Base-by-base conservation (phyloP, 2,329 filamentous ascomycete species). In the Pseudogymnoascus sp. region DNA sequence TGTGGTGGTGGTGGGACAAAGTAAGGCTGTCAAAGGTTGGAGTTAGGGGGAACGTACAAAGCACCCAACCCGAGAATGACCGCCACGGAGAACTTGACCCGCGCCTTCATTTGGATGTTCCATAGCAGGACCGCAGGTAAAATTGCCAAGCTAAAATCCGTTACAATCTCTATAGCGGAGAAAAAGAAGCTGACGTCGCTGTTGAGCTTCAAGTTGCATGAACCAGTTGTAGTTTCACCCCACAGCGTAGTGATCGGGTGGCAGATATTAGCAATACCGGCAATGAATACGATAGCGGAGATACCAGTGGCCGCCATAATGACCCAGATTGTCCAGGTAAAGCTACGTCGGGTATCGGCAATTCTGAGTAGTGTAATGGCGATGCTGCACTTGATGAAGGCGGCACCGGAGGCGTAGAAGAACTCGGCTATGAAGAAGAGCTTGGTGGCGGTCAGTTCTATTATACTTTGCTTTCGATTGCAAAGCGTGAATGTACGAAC, bases 51-150 rank as follows among this genome's bases (percentile, higher is more conserved):
- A 37, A 65, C 73, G 71, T 67, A 78, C 76, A 77, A 74, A 35
- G 78, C 76, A 65, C 76, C 78, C 35, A 80, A 69, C 0, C 71
- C 74, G 70, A 80, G 76, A 37, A 80, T 74, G 0, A 77, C 67
- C 33, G 74, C 72, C 2, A 80, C 77, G 0, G 77, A 78, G n/a
- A 78, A 67, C 66, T 80, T 80, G 24, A 76, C 74, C n/a, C 72
- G 71, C 19, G 70, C 69, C 64, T 78, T 76, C 67, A 80, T 75
- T 35, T 79, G 75, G 26, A 79, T 74, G 14, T 77, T 73, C 68
- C 73, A 74, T 53, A 80, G 68, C 24, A 79, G 65, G 35, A 74
- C 69, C 4, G 74, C 71, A 1, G 78, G 78, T 6, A 79, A 72
- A 14, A 75, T 68, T 24, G 72, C 73, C 42, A 76, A 70, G 60